Evolutionary conservation across 1,284 basidiomycete species (phyloP).

Genomic region (Ustilago tritici): DNA sequence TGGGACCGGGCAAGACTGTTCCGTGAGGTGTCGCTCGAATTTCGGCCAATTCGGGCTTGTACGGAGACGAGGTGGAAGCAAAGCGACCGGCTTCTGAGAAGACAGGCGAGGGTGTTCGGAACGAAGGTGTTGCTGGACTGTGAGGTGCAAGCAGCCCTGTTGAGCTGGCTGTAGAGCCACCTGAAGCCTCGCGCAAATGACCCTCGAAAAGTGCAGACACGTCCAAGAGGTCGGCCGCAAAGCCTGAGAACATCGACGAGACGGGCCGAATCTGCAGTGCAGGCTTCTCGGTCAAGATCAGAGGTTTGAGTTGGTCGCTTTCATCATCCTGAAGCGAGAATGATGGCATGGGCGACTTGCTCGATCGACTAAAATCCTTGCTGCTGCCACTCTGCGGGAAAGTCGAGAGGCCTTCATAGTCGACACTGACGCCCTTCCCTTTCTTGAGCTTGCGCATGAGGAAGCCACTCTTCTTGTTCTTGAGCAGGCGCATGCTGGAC

Average conservation of each 20-base stretch:
- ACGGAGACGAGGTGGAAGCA: constrained; percentile 6
- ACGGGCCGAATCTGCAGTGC: constrained; percentile 57
- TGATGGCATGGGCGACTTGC: constrained; percentile 48
- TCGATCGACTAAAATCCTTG: constrained; percentile 18
- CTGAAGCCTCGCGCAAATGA: constrained; percentile 25
- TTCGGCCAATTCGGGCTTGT: constrained; percentile 32
- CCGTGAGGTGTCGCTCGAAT: constrained; percentile 42
- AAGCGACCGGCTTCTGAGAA: constrained; percentile 17
- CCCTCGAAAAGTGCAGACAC: constrained; percentile 39
- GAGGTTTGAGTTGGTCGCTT: constrained; percentile 24
- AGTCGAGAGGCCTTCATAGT: constrained; percentile 41
- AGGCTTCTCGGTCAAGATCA: constrained; percentile 30
- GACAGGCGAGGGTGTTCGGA: constrained; percentile 29
- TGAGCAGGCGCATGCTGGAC: constrained; percentile 41
- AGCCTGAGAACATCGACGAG: constrained; percentile 59
- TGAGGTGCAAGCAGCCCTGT: constrained; percentile 40
- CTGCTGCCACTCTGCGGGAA: constrained; percentile 36
- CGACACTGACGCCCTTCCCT: constrained; percentile 48
- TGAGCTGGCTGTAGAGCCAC: constrained; percentile 26
- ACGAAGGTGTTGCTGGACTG: constrained; percentile 33
- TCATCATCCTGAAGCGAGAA: constrained; percentile 42
- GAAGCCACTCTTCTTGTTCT: constrained; percentile 64
- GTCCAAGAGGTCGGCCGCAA: constrained; percentile 55
- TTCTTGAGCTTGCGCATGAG: constrained; percentile 59
- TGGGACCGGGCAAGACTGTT: constrained; percentile 31